Evolutionary conservation across 257 asterid species (phyloP).

Genomic region (Ilex aquifolium): DNA sequence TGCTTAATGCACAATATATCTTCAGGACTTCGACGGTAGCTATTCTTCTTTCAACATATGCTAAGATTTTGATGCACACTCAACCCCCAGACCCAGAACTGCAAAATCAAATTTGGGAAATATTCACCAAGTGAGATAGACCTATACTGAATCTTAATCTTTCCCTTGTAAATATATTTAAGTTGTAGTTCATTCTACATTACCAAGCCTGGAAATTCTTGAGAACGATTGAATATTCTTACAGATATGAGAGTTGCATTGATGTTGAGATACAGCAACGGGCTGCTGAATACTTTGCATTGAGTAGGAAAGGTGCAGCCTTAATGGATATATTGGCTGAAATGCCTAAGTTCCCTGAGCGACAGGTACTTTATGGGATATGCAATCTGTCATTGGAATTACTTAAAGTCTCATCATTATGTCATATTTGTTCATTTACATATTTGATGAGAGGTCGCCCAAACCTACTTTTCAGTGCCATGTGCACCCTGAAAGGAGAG

Average conservation of each 20-base stretch:
- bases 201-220: conserved; percentile 9
- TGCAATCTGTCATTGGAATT: conserved; percentile 1
- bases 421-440: not conserved
- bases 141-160: not conserved
- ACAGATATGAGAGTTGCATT: conserved; percentile 85
- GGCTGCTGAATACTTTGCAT: conserved; percentile 78
- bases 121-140: conserved; percentile 64
- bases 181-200: conserved; percentile 12
- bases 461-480: not conserved
- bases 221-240: conserved; percentile 7
- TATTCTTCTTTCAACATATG: conserved; percentile 86
- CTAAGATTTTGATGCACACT: conserved; percentile 88
- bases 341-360: conserved; percentile 96
- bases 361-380: conserved; percentile 50
- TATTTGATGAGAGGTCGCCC: not conserved
- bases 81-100: conserved; percentile 85
- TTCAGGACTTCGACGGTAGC: conserved; percentile 83
- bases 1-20: conserved; percentile 14
- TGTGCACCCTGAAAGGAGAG: not conserved
- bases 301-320: conserved; percentile 88
- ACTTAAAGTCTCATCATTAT: not conserved
- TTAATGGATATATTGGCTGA: conserved; percentile 87
- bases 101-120: conserved; percentile 72
- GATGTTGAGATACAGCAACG: conserved; percentile 97
- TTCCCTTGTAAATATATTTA: conserved; percentile 2